phyloP scores from a whole-genome alignment of 768 basidiomycete genomes.

The Leccinum rimulosum region DNA sequence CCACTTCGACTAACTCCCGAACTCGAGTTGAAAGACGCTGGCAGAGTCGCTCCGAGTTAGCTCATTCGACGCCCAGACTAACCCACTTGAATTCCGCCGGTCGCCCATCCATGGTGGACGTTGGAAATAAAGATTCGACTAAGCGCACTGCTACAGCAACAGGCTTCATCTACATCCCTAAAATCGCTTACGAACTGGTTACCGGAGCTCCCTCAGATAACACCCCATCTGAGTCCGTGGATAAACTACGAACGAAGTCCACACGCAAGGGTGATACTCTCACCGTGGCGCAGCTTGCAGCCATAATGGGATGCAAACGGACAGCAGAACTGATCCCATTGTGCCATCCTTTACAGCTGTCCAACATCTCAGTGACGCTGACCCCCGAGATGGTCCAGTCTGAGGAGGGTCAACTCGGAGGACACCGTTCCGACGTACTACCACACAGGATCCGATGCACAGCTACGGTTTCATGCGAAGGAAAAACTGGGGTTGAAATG shows the following conservation, averaged over 20 bases:
- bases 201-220: slow-evolving; percentile 28
- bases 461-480: slow-evolving; percentile 72
- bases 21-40: slow-evolving; percentile 21
- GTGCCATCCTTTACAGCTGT: slow-evolving; percentile 80
- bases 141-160: slow-evolving; percentile 70
- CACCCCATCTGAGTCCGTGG: slow-evolving; percentile 13
- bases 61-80: slow-evolving; percentile 30
- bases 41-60: slow-evolving; percentile 15
- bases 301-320: slow-evolving; percentile 83
- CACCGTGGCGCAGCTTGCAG: slow-evolving; percentile 79
- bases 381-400: slow-evolving; percentile 38
- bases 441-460: slow-evolving; percentile 56
- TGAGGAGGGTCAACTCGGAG: not conserved
- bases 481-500: slow-evolving; percentile 90
- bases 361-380: slow-evolving; percentile 65
- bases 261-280: slow-evolving; percentile 67
- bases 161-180: slow-evolving; percentile 69
- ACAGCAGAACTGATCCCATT: slow-evolving; percentile 83
- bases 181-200: slow-evolving; percentile 62
- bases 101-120: slow-evolving; percentile 81
- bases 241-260: slow-evolving; percentile 47
- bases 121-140: slow-evolving; percentile 59
- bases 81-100: slow-evolving; percentile 76
- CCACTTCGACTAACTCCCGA: not conserved
- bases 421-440: slow-evolving; percentile 1